Conservation (phyloP, 1,284 basidiomycete genomes). For the Sphagnurus paluster region DNA sequence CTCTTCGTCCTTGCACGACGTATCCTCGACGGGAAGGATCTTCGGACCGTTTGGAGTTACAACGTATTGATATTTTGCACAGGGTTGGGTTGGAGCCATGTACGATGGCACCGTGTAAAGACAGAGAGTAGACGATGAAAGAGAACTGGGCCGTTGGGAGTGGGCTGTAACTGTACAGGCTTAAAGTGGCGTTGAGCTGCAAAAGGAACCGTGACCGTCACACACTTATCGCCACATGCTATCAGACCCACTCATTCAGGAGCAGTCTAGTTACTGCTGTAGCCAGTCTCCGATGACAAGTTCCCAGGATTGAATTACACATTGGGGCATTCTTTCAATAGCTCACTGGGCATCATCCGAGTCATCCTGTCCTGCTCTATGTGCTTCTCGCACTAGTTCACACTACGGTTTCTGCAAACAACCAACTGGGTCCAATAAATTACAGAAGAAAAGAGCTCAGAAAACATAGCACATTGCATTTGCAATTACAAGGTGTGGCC, state of each 20-base stretch:
- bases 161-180: slow-evolving; percentile 2
- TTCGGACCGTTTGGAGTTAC: slow-evolving; percentile 64
- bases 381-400: too few relatives aligned
- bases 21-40: slow-evolving; percentile 67
- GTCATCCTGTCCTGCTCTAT: too few relatives aligned
- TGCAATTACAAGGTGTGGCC: too few relatives aligned
- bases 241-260: neutral
- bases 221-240: slow-evolving; percentile 11
- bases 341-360: too few relatives aligned
- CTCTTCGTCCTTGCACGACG: slow-evolving; percentile 71
- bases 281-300: neutral
- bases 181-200: slow-evolving; percentile 13
- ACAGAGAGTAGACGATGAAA: slow-evolving; percentile 21
- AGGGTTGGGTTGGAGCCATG: slow-evolving; percentile 67
- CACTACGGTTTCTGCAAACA: too few relatives aligned
- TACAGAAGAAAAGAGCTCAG: too few relatives aligned
- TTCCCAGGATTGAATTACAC: too few relatives aligned
- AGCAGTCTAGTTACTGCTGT: neutral
- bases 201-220: slow-evolving; percentile 19
- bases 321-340: too few relatives aligned
- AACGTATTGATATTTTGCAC: slow-evolving; percentile 74
- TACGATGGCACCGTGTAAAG: slow-evolving; percentile 25
- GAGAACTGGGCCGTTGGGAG: slow-evolving; percentile 14
- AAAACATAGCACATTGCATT: too few relatives aligned
- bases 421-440: too few relatives aligned